A percentile compares a stretch with the other conserved stretches of the same genome.
These are phyloP conservation scores for Lichtheimia hyalospora DNA, from an alignment of 371 early-diverging fungal genomes.

Conservation along the genomic window DNA sequence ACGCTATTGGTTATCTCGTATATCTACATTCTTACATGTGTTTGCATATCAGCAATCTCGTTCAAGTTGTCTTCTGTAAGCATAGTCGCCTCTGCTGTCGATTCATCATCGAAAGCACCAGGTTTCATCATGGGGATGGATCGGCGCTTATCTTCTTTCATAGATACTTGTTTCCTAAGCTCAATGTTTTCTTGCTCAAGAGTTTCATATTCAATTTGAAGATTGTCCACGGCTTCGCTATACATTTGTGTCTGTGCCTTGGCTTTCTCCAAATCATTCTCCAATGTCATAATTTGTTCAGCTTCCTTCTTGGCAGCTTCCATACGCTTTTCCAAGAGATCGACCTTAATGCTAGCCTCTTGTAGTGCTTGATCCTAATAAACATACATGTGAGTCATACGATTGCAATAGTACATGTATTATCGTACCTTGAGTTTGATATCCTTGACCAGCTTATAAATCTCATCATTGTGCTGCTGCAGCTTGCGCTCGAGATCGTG, in stretches of 20 bases:
- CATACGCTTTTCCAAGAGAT: conserved; percentile 76
- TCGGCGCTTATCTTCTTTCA: conserved; percentile 41
- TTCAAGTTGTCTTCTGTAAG: not conserved
- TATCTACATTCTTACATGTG: conserved; percentile 20
- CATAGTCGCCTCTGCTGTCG: not conserved
- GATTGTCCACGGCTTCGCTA: conserved; percentile 71
- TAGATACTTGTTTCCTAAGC: conserved; percentile 51
- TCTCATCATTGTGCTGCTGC: conserved; percentile 77
- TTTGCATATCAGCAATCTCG: conserved; percentile 4
- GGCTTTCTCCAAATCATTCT: conserved; percentile 58
- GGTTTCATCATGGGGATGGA: conserved; percentile 27
- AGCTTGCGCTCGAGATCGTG: conserved; percentile 75
- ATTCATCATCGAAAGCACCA: conserved; percentile 9
- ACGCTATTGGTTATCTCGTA: not conserved
- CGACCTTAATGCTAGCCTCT: conserved; percentile 75
- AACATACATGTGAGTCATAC: not conserved
- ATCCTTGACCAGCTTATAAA: conserved; percentile 71
- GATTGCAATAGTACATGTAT: not conserved
- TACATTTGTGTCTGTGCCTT: conserved; percentile 65
- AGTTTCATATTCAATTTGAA: conserved; percentile 71
- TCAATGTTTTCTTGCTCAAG: conserved; percentile 68
- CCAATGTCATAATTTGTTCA: conserved; percentile 64
- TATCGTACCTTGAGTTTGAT: conserved; percentile 58
- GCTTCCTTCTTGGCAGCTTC: conserved; percentile 68
- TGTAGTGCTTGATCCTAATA: conserved; percentile 69